These are phyloP conservation scores for Scleroderma bovista DNA, from an alignment of 768 basidiomycete species.

Conservation along the genomic window DNA sequence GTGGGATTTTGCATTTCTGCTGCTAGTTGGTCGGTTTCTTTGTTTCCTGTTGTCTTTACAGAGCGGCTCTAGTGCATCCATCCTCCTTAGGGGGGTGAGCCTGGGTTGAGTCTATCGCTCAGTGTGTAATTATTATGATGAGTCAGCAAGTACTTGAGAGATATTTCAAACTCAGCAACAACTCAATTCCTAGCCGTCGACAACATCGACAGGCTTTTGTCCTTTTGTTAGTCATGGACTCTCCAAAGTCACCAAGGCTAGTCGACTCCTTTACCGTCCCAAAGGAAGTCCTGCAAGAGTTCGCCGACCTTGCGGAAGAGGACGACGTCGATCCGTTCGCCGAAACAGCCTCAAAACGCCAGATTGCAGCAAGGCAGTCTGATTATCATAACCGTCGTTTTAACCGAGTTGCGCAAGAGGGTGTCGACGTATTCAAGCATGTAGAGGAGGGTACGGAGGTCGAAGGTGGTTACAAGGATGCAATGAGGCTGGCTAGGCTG, in stretches of 20 bases:
- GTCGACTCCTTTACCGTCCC: constrained; percentile 91
- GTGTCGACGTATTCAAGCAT: constrained; percentile 71
- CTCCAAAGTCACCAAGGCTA: constrained; percentile 52
- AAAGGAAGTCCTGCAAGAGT: constrained; percentile 91
- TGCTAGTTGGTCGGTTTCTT: too few relatives aligned
- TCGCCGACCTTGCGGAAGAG: constrained; percentile 89
- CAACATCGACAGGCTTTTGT: constrained; percentile 16
- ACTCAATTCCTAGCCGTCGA: background rate
- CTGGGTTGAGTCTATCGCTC: too few relatives aligned
- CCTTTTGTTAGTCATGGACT: background rate
- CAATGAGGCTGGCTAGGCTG: constrained; percentile 85
- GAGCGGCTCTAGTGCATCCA: too few relatives aligned
- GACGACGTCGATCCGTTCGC: constrained; percentile 90
- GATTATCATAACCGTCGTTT: constrained; percentile 95
- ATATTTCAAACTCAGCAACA: constrained; percentile 30
- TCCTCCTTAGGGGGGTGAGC: too few relatives aligned
- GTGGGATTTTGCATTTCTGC: too few relatives aligned
- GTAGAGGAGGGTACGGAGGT: constrained; percentile 60
- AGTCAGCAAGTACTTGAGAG: too few relatives aligned
- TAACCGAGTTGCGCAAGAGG: constrained; percentile 74
- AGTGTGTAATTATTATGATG: too few relatives aligned
- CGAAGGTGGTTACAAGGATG: constrained; percentile 92
- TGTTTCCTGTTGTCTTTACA: too few relatives aligned
- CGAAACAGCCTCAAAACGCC: constrained; percentile 87
- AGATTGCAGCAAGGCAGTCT: constrained; percentile 88